Conservation (phyloP, 371 early-diverging fungal species). For the Choanephora cucurbitarum region DNA sequence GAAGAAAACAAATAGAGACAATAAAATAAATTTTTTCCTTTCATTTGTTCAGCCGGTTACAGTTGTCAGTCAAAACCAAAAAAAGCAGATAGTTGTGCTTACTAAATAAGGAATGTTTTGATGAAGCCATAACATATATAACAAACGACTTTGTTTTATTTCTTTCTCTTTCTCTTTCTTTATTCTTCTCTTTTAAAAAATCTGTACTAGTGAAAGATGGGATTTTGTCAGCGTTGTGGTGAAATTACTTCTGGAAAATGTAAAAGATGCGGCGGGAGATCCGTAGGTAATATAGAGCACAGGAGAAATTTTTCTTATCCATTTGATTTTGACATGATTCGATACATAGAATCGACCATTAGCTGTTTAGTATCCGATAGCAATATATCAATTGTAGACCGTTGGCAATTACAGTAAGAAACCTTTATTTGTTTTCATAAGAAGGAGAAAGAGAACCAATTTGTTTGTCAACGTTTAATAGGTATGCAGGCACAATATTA, state of each 20-base stretch:
- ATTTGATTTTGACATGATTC: not conserved
- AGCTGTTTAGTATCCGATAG: constrained; percentile 44
- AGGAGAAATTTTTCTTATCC: not conserved
- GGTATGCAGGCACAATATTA: constrained; percentile 48
- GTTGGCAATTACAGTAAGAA: constrained; percentile 50
- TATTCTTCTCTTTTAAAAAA: constrained; percentile 11
- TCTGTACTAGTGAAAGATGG: constrained; percentile 32
- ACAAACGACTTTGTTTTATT: constrained; percentile 11
- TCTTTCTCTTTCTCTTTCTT: constrained; percentile 13
- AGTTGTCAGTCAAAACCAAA: not conserved
- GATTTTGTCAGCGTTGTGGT: constrained; percentile 65
- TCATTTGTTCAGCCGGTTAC: constrained; percentile 13
- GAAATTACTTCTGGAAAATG: constrained; percentile 59
- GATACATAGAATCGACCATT: constrained; percentile 50
- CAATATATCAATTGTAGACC: constrained; percentile 37
- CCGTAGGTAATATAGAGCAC: constrained; percentile 47
- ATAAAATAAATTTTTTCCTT: not conserved
- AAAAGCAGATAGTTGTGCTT: not conserved
- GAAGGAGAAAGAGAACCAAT: no score
- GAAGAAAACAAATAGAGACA: not conserved
- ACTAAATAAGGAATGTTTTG: constrained; percentile 29
- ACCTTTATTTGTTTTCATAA: no score
- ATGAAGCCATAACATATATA: constrained; percentile 1
- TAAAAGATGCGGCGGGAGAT: constrained; percentile 58
- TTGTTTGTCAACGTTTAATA: constrained; percentile 5